A percentile compares a stretch with the other conserved stretches of the same genome.
Conservation (phyloP, 2,329 filamentous ascomycete species). For the Monosporascus sp. region DNA sequence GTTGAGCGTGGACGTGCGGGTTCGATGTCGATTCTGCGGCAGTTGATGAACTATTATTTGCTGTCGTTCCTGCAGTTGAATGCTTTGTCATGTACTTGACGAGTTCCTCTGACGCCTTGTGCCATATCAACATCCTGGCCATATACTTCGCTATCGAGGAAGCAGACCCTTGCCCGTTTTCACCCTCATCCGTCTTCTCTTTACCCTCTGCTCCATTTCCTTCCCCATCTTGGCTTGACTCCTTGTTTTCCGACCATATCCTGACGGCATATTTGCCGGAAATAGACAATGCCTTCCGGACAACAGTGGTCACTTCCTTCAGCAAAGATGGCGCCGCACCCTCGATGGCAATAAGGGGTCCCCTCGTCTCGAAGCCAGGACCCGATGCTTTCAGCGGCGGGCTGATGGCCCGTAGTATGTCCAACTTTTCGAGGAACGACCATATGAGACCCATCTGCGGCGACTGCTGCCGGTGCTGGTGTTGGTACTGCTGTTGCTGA, state of each 20-base stretch:
- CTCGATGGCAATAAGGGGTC: conserved; percentile 78
- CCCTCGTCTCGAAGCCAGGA: conserved; percentile 48
- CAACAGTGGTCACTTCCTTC: conserved; percentile 54
- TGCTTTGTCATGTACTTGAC: conserved; percentile 41
- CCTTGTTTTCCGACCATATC: conserved; percentile 36
- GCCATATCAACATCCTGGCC: conserved; percentile 66
- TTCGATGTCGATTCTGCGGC: not conserved
- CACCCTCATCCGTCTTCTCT: not conserved
- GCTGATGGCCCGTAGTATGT: conserved; percentile 69
- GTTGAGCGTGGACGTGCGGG: conserved; percentile 1
- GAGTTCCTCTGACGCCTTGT: conserved; percentile 68
- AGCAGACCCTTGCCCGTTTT: conserved; percentile 20
- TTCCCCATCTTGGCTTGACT: not conserved
- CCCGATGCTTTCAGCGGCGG: conserved; percentile 51
- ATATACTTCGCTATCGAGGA: conserved; percentile 56
- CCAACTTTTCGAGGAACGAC: conserved; percentile 71
- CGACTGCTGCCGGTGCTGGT: not conserved
- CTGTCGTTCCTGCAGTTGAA: conserved; percentile 1
- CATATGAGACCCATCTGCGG: conserved; percentile 34
- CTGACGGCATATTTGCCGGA: conserved; percentile 41
- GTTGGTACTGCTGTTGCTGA: conserved; percentile 2
- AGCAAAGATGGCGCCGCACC: conserved; percentile 55
- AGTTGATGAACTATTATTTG: not conserved
- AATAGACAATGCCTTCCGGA: conserved; percentile 56
- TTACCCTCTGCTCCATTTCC: not conserved